These are phyloP conservation scores for Kipferlia bialata DNA, from an alignment of 78 protist species.

Conservation along the genomic window DNA sequence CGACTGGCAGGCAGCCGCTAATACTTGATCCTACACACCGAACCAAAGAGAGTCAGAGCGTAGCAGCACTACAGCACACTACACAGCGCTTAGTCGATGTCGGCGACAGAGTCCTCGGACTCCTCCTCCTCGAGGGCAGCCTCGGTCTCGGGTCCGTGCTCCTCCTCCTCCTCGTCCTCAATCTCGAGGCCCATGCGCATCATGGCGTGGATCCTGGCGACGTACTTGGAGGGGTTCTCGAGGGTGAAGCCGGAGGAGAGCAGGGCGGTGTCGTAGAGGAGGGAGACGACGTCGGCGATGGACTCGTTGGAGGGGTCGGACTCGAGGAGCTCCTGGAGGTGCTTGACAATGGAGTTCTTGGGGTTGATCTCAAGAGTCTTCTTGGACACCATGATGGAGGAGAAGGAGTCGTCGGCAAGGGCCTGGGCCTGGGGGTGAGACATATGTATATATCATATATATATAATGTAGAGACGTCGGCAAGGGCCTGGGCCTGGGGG, in stretches of 20 bases:
- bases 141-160: background rate
- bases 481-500: conserved; percentile 97
- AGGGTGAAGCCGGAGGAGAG: conserved; percentile 92
- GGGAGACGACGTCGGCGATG: conserved; percentile 79
- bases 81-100: too few relatives aligned
- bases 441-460: too few relatives aligned
- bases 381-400: conserved; percentile 81
- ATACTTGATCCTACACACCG: too few relatives aligned
- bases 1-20: too few relatives aligned
- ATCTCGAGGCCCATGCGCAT: conserved; percentile 39
- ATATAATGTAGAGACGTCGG: conserved; percentile 80
- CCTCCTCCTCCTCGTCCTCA: conserved; percentile 18
- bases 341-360: conserved; percentile 73
- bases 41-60: too few relatives aligned
- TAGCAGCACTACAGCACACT: too few relatives aligned
- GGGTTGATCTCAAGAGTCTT: conserved; percentile 96
- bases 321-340: conserved; percentile 58
- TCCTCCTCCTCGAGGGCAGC: conserved; percentile 9
- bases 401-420: conserved; percentile 81
- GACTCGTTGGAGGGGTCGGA: conserved; percentile 66
- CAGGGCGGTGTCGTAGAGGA: conserved; percentile 90
- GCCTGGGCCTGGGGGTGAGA: too few relatives aligned
- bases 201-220: conserved; percentile 89
- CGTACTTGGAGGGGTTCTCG: conserved; percentile 79
- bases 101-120: background rate